These are phyloP conservation scores for Colletotrichum liaoningense DNA, from an alignment of 2,329 filamentous ascomycete species.

Conservation along the genomic window DNA sequence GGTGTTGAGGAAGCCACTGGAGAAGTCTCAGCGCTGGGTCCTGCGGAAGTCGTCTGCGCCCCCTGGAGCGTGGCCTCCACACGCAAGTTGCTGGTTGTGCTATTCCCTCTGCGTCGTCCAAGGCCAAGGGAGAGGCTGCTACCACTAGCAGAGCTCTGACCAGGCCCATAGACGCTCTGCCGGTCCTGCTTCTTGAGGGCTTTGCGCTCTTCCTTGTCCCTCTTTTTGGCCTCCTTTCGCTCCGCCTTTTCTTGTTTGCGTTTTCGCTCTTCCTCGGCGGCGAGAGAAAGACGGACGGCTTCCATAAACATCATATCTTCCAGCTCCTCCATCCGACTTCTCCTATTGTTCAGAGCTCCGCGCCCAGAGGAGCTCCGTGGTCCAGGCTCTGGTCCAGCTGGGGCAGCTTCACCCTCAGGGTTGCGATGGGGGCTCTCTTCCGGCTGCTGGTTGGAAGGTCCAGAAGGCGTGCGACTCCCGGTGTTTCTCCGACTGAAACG, in stretches of 20 bases:
- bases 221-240: constrained; percentile 85
- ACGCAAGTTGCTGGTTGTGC: constrained; percentile 68
- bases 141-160: constrained; percentile 65
- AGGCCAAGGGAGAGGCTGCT: constrained; percentile 74
- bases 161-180: constrained; percentile 50
- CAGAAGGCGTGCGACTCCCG: constrained; percentile 47
- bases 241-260: constrained; percentile 85
- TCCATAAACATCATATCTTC: constrained; percentile 99
- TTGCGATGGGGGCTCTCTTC: constrained; percentile 43
- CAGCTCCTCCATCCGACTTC: constrained; percentile 81
- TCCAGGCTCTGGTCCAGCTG: constrained; percentile 48
- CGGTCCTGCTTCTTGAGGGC: constrained; percentile 72
- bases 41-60: constrained; percentile 40
- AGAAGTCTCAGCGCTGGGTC: constrained; percentile 36
- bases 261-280: constrained; percentile 91
- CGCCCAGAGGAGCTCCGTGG: constrained; percentile 46
- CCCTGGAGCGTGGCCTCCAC: constrained; percentile 65
- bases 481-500: constrained; percentile 69
- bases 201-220: constrained; percentile 87
- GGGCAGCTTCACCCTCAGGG: constrained; percentile 40
- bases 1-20: constrained; percentile 45
- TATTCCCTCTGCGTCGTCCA: constrained; percentile 69
- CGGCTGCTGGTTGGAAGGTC: constrained; percentile 43
- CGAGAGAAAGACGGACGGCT: constrained; percentile 90
- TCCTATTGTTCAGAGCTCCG: constrained; percentile 43